Evolutionary conservation across 306 rosid species (phyloP).

Genomic region (Gynostemma pentaphyllum): DNA sequence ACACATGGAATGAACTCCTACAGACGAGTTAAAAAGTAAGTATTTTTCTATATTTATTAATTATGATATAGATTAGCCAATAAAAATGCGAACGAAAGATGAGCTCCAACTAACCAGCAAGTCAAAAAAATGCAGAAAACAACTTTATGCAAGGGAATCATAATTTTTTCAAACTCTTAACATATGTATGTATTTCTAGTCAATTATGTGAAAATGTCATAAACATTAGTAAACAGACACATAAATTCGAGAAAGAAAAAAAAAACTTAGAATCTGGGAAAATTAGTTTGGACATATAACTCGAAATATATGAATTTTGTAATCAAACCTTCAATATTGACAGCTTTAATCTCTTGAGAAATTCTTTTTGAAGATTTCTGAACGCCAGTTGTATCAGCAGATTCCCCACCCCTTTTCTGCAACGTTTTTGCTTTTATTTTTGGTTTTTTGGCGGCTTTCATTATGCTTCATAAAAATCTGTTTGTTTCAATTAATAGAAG

Average conservation of each 20-base stretch:
- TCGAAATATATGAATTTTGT: not conserved
- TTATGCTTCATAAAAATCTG: too few species aligned
- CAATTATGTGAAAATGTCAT: too few species aligned
- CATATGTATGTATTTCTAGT: not conserved
- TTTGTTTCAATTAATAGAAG: too few species aligned
- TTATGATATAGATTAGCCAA: too few species aligned
- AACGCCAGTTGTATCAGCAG: not conserved
- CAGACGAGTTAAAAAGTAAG: too few species aligned
- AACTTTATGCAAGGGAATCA: not conserved
- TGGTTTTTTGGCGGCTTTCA: not conserved
- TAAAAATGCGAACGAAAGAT: too few species aligned
- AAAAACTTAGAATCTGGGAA: not conserved
- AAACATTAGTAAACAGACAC: not conserved
- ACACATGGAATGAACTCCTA: too few species aligned
- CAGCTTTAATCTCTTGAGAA: not conserved
- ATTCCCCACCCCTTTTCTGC: not conserved
- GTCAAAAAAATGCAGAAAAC: not conserved
- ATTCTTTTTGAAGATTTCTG: conserved; percentile 4
- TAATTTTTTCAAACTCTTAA: not conserved
- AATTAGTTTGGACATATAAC: not conserved
- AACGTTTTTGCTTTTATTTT: not conserved
- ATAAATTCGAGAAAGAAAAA: not conserved
- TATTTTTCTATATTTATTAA: too few species aligned
- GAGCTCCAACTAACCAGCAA: too few species aligned
- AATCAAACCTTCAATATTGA: not conserved